Evolutionary conservation across 306 rosid species (phyloP), one percentile per base, ranked within the genome.

Genomic region (Vigna nakashimae): DNA sequence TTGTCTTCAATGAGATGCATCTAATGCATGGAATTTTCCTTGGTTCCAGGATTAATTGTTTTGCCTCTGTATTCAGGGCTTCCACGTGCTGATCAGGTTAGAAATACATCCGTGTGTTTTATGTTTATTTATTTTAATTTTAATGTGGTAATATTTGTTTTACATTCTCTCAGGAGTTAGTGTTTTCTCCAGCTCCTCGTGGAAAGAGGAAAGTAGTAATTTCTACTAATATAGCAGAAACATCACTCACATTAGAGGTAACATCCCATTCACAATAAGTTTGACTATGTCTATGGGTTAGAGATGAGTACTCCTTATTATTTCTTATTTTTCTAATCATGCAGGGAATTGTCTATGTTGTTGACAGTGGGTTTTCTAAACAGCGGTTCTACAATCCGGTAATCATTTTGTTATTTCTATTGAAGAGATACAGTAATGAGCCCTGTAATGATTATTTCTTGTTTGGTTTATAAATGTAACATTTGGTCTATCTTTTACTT

Each of bases 11-110:
- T 50, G 12, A 12, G 10, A 76, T 62, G 53, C 63, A 4, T 11
- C 66, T 56, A 40, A 81, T 59, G 51, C 50, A 28, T 68, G 68
- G 17, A 80, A 34, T 73, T 65, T 77, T 53, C 51, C 80, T 74
- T 49, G 65, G 64, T 81, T 88, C 75, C 84, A 94, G 98, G 91
- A 80, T 75, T 94, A 75, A 51, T 89, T 74, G 28, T 92, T 75
- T 83, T 94, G 89, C 98, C 98, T 72, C 88, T 94, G 38, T 94
- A 94, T 91, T 94, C 97, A 1, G 98, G 98, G 76, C 96, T 94
- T 81, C 87, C 97, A 42, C 97, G 97, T 52, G 89, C 90, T 51
- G 94, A 94, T 2, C 98, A 92, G 96, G 98, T 92, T 76, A 71
- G 82, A 76, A 38, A 79, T 71, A 22, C 79, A 56, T 72, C 48